Conservation (phyloP, 1,284 basidiomycete species). For the Rhodotorula sp. region DNA sequence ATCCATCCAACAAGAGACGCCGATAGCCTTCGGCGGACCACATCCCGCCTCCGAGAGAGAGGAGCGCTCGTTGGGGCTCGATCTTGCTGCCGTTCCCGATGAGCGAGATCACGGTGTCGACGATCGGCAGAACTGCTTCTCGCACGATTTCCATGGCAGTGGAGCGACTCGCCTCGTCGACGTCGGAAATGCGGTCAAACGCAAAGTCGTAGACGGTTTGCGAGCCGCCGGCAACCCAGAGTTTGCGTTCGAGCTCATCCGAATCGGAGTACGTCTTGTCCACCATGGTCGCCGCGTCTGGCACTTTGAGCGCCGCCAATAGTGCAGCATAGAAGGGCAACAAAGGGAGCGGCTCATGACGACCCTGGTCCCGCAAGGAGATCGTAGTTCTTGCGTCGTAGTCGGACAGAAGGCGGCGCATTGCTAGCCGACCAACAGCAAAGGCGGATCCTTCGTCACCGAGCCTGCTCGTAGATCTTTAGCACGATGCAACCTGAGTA, state of each 20-base stretch:
- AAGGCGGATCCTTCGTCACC: slow-evolving; percentile 40
- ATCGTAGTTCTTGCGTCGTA: slow-evolving; percentile 17
- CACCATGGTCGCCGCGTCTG: slow-evolving; percentile 22
- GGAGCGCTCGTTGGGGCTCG: slow-evolving; percentile 25
- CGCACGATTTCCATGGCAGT: slow-evolving; percentile 13
- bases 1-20: slow-evolving; percentile 31
- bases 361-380: neutral
- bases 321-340: slow-evolving; percentile 17
- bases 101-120: slow-evolving; percentile 35
- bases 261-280: slow-evolving; percentile 30
- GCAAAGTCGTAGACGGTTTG: slow-evolving; percentile 42
- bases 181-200: neutral
- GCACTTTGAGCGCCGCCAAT: slow-evolving; percentile 16
- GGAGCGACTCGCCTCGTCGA: slow-evolving; percentile 20
- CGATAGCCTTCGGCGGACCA: slow-evolving; percentile 42
- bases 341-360: neutral
- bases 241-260: slow-evolving; percentile 43
- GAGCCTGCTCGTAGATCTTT: slow-evolving; percentile 6
- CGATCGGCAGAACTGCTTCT: slow-evolving; percentile 35
- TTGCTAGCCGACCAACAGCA: slow-evolving; percentile 24
- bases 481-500: no score
- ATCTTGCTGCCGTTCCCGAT: slow-evolving; percentile 31
- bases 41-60: slow-evolving; percentile 45
- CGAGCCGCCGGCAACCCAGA: slow-evolving; percentile 44
- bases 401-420: slow-evolving; percentile 18